Base-by-base conservation (phyloP, 2,329 filamentous ascomycete genomes). In the Colletotrichum sidae region DNA sequence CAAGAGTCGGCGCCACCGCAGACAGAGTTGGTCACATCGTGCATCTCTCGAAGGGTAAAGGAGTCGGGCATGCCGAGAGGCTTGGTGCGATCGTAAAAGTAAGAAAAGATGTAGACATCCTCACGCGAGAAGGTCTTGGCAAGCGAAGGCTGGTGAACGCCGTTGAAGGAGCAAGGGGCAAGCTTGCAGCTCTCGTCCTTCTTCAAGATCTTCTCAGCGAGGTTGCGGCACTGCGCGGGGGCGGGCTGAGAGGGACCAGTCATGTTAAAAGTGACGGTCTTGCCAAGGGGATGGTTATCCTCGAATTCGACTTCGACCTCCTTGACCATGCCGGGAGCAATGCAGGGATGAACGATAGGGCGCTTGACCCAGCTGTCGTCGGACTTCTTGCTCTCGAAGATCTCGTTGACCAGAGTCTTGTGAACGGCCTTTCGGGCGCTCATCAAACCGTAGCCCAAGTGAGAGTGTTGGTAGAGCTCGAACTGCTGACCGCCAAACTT, bases 31-130 rank as follows among this genome's bases (percentile, higher is more conserved):
- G 96, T 89, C 15, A 98, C 87, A 67, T 96, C 92, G 73, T 94
- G 91, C 74, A 99, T 86, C 82, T 99, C 96, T 54, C 90, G 88
- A 39, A 99, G 83, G 1, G 94, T 97, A 80, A 98, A 99, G 6
- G 92, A 94, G 70, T 97, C 94, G n/a, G 96, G 96, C 94, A 99
- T 98, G 70, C 96, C 96, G 10, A 99, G 88, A 5, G 94, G 93
- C 77, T 92, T 88, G 33, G 92, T 96, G 73, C 96, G 94, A 83
- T 99, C 96, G 81, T 92, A 97, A 81, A 99, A 99, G 86, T 97
- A 99, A 37, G 93, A 97, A 80, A 99, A 95, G 71, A 98, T 93
- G 81, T 95, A 99, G 44, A 98, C 88, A 73, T 97, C 94, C 79
- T 98, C 95, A 68, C 86, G 87, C 34, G 92, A 83, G 74, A 99